Percentiles rank a stretch among this genome's conserved stretches.
phyloP scores from a whole-genome alignment of 495 filamentous ascomycete species.

The Trichoderma parareesei region DNA sequence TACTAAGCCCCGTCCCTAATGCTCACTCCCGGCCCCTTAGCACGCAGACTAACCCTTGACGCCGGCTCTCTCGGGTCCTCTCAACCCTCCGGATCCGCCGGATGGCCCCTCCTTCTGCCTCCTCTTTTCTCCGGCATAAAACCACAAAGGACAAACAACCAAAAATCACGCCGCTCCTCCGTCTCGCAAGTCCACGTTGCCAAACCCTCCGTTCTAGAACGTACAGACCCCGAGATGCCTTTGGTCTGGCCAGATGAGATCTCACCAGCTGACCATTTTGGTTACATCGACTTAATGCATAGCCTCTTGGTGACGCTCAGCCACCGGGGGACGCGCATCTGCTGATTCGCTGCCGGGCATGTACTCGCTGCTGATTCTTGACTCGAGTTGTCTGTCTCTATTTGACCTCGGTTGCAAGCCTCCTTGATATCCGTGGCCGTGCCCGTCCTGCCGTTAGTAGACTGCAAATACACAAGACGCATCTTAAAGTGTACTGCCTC shows the following conservation, averaged over 20 bases:
- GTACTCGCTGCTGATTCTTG: no score
- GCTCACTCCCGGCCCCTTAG: background rate
- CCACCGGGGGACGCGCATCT: constrained; percentile 2
- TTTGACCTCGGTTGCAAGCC: background rate
- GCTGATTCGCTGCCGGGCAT: background rate
- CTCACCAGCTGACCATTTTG: background rate
- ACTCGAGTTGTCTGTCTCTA: no score
- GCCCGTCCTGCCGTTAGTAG: no score
- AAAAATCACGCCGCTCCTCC: background rate
- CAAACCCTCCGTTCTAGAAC: background rate
- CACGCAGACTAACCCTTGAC: background rate
- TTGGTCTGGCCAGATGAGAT: background rate
- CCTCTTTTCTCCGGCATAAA: background rate
- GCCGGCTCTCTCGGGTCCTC: background rate
- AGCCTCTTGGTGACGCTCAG: background rate
- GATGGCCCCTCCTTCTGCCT: background rate
- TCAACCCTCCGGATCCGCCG: constrained; percentile 4
- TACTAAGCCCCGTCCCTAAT: background rate
- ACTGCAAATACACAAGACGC: no score
- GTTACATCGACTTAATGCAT: background rate
- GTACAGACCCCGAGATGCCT: background rate
- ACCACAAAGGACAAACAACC: background rate
- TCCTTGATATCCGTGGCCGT: no score
- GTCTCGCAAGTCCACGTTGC: background rate
- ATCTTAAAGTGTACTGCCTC: no score